These are phyloP conservation scores for Alternaria ventricosa DNA, from an alignment of 2,329 filamentous ascomycete genomes.

Conservation along the genomic window DNA sequence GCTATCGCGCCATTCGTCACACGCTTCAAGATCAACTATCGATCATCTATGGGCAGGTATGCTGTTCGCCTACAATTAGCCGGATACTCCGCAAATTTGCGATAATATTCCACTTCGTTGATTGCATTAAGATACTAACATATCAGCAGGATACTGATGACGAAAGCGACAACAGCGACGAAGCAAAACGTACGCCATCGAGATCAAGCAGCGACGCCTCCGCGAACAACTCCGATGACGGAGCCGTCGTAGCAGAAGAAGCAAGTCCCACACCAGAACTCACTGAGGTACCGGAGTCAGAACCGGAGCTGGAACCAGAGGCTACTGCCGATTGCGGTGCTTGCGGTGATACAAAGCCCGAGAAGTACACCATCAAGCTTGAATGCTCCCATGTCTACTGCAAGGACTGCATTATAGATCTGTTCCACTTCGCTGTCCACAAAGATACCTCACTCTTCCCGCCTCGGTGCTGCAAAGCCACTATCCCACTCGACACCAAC, in stretches of 20 bases:
- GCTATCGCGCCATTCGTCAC: not conserved
- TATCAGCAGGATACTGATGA: not conserved
- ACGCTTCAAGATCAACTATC: not conserved
- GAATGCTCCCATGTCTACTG: not conserved
- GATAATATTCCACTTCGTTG: not conserved
- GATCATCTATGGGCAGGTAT: not conserved
- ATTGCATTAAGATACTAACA: not conserved
- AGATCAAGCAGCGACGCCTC: not conserved
- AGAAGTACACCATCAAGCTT: not conserved
- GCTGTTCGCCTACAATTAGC: not conserved
- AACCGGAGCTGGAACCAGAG: not conserved
- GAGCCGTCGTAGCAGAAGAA: not conserved
- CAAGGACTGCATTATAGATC: not conserved
- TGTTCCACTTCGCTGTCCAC: not conserved
- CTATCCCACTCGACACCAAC: conserved; percentile 21
- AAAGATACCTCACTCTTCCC: conserved; percentile 30
- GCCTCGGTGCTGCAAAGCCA: conserved; percentile 30
- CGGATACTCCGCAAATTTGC: not conserved
- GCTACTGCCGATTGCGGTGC: not conserved
- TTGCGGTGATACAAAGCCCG: not conserved
- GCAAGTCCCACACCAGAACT: not conserved
- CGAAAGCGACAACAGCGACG: not conserved
- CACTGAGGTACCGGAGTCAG: not conserved
- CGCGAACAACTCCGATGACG: not conserved
- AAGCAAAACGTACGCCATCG: not conserved